phyloP scores from a whole-genome alignment of 768 basidiomycete species.

The Tulasnella sp. region DNA sequence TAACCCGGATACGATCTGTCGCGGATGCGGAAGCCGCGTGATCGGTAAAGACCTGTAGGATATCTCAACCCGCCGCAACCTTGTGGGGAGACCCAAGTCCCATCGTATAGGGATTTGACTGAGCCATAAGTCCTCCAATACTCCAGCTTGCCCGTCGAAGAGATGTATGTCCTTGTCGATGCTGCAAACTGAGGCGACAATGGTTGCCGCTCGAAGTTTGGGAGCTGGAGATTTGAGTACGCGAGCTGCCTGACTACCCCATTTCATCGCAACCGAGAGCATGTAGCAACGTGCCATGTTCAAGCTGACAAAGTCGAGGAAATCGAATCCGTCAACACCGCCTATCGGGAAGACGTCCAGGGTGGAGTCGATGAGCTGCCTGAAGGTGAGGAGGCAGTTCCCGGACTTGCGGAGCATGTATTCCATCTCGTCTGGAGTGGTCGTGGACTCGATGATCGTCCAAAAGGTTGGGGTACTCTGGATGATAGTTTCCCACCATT shows the following conservation, averaged over 20 bases:
- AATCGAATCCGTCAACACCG: no score
- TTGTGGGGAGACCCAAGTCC: neutral
- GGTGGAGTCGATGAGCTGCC: no score
- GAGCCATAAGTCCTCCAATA: neutral
- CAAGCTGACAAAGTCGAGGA: no score
- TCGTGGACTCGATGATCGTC: neutral
- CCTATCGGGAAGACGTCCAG: no score
- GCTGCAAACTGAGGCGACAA: neutral
- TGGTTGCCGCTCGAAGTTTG: neutral
- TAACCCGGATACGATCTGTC: neutral
- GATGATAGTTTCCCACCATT: neutral
- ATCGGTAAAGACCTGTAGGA: neutral
- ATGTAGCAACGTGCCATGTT: no score
- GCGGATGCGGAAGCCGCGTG: neutral
- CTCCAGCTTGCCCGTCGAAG: neutral
- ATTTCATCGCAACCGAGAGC: no score
- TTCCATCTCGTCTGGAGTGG: neutral
- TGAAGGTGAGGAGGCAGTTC: no score
- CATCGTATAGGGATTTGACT: neutral
- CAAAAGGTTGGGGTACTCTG: neutral
- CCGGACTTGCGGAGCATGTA: neutral
- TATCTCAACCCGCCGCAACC: neutral
- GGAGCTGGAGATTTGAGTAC: neutral
- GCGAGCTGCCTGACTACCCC: no score
- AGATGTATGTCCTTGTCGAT: neutral